Conservation (phyloP, 768 basidiomycete species). For the Podaxis pistillaris region DNA sequence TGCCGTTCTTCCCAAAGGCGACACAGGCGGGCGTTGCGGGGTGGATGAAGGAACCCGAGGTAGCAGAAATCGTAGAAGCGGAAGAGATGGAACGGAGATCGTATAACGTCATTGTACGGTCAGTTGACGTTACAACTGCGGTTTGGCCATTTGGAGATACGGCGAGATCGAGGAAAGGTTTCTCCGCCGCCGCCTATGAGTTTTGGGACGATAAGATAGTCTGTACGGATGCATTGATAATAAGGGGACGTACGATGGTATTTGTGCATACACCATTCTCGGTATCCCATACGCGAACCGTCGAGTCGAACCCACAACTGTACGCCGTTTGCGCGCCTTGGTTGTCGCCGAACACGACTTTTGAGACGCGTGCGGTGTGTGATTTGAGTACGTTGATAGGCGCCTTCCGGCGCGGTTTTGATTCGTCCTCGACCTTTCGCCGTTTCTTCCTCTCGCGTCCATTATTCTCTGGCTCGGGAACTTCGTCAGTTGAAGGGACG, state of each 20-base stretch:
- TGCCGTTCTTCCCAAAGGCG: slow-evolving; percentile 26
- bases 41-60: slow-evolving; percentile 34
- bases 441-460: slow-evolving; percentile 58
- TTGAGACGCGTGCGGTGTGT: slow-evolving; percentile 81
- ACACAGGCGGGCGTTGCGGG: slow-evolving; percentile 69
- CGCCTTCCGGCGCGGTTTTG: slow-evolving; percentile 54
- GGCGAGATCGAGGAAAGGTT: slow-evolving; percentile 70
- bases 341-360: slow-evolving; percentile 47
- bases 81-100: slow-evolving; percentile 48
- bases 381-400: slow-evolving; percentile 76
- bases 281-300: slow-evolving; percentile 85
- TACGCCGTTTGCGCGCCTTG: slow-evolving; percentile 42
- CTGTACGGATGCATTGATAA: background rate
- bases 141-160: slow-evolving; percentile 41
- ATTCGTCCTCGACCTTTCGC: slow-evolving; percentile 48
- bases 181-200: slow-evolving; percentile 62
- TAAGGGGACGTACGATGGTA: slow-evolving; percentile 56
- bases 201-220: background rate
- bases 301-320: slow-evolving; percentile 89
- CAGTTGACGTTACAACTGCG: slow-evolving; percentile 65
- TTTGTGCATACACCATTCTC: slow-evolving; percentile 69
- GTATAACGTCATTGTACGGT: slow-evolving; percentile 70
- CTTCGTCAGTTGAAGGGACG: slow-evolving; percentile 64
- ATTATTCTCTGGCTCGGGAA: slow-evolving; percentile 37
- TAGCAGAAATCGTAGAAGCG: background rate